phyloP scores from a whole-genome alignment of 2,329 filamentous ascomycete species.

The Stromatinia cepivora region DNA sequence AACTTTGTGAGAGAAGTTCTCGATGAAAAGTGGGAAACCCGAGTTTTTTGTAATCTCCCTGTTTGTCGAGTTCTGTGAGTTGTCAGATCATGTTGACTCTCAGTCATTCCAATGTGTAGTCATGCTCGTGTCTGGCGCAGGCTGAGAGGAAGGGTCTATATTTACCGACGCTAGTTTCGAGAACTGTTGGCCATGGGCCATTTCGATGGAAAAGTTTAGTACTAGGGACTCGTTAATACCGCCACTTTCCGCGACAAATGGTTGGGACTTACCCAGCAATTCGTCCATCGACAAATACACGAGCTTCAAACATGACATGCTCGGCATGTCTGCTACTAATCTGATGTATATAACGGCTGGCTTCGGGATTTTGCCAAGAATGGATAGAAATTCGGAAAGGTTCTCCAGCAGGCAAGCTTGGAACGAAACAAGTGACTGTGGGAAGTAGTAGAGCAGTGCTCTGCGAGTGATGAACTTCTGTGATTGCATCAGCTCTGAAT shows the following conservation, averaged over 20 bases:
- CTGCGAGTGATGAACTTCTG: conserved; percentile 1
- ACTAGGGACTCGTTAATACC: conserved; percentile 32
- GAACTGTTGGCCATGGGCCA: conserved; percentile 52
- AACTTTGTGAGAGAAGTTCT: conserved; percentile 65
- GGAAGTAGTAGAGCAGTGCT: conserved; percentile 48
- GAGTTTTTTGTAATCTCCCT: conserved; percentile 60
- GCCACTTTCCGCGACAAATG: not conserved
- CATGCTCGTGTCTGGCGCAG: not conserved
- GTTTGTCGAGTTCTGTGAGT: conserved; percentile 38
- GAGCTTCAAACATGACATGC: conserved; percentile 61
- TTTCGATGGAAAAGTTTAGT: conserved; percentile 53
- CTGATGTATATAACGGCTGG: conserved; percentile 57
- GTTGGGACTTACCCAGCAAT: conserved; percentile 54
- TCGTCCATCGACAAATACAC: conserved; percentile 68
- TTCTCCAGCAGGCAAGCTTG: conserved; percentile 57
- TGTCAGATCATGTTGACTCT: conserved; percentile 15
- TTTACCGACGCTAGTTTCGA: conserved; percentile 47
- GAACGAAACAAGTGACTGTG: conserved; percentile 69
- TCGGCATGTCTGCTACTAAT: conserved; percentile 56
- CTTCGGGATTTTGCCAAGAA: conserved; percentile 64
- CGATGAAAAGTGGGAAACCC: conserved; percentile 72
- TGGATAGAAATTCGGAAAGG: conserved; percentile 74
- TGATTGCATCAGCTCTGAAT: not conserved
- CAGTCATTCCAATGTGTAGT: not conserved
- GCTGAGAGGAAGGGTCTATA: conserved; percentile 17